These are phyloP conservation scores for Tetradesmus obliquus DNA, from an alignment of 139 green algal species.

Conservation along the genomic window DNA sequence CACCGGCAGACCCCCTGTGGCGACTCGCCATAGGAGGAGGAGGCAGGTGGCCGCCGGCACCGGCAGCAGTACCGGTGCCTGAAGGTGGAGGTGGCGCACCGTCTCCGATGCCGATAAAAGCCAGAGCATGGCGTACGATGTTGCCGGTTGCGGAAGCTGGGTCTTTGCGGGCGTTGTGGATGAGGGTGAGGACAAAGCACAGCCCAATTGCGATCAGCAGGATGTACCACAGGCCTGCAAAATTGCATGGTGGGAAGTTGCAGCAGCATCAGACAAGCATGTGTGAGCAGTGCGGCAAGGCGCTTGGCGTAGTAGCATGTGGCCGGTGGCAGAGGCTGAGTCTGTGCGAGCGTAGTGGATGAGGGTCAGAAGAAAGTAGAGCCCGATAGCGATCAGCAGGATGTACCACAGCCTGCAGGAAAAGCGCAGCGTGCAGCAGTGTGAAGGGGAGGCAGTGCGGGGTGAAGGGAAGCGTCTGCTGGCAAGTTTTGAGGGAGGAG, in stretches of 20 bases:
- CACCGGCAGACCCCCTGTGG: not conserved
- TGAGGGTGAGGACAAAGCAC: constrained; percentile 12
- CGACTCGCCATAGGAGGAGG: not conserved
- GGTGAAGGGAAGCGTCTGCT: not conserved
- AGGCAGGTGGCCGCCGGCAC: not conserved
- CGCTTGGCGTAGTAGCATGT: not conserved
- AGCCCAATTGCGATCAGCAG: constrained; percentile 15
- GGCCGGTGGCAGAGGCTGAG: not conserved
- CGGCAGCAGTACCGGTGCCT: not conserved
- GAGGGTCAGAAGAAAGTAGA: constrained; percentile 9
- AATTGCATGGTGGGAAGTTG: not conserved
- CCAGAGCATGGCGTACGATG: not conserved
- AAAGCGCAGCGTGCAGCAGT: no score
- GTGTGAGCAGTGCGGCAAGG: not conserved
- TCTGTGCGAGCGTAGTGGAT: constrained; percentile 32
- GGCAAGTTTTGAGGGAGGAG: not conserved
- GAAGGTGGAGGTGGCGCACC: not conserved
- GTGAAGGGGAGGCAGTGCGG: not conserved
- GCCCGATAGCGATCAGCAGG: constrained; percentile 9
- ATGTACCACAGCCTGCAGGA: constrained; percentile 39
- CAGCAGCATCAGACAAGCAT: not conserved
- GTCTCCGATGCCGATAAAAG: not conserved
- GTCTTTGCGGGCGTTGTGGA: constrained; percentile 42
- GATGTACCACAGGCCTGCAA: constrained; percentile 47
- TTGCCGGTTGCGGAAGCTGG: not conserved